Conservation (phyloP, 306 rosid species). For the Cucurbita pepo region DNA sequence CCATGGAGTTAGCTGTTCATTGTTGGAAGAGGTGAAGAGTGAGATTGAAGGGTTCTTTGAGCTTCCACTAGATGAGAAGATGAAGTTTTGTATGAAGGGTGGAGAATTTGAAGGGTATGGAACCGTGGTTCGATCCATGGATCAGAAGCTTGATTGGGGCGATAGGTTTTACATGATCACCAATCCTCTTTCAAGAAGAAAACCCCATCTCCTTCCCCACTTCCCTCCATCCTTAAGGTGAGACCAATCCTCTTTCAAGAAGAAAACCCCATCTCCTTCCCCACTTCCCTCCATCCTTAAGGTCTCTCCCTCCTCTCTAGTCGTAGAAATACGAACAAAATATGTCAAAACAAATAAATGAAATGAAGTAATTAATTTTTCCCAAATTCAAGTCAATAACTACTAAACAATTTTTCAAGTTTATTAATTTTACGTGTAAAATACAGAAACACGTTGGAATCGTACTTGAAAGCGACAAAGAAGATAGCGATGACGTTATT, state of each 20-base stretch:
- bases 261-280: slow-evolving; percentile 55
- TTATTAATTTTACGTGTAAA: too few species aligned
- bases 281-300: slow-evolving; percentile 17
- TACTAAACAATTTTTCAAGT: too few species aligned
- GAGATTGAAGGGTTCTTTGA: slow-evolving; percentile 50
- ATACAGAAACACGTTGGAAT: slow-evolving; percentile 31
- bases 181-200: slow-evolving; percentile 45
- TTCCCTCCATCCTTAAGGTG: slow-evolving; percentile 47
- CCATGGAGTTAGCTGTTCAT: slow-evolving; percentile 44
- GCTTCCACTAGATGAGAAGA: slow-evolving; percentile 51
- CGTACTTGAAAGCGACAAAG: slow-evolving; percentile 25
- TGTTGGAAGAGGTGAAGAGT: slow-evolving; percentile 26
- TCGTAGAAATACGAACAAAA: too few species aligned
- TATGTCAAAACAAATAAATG: too few species aligned
- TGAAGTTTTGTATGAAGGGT: slow-evolving; percentile 23
- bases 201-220: slow-evolving; percentile 40
- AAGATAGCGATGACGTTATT: slow-evolving; percentile 29
- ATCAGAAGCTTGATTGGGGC: slow-evolving; percentile 77
- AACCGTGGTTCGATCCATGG: slow-evolving; percentile 16
- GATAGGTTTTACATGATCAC: slow-evolving; percentile 42
- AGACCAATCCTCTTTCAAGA: slow-evolving; percentile 36
- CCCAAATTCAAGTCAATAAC: too few species aligned
- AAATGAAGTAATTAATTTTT: too few species aligned
- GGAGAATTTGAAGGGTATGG: slow-evolving; percentile 81
- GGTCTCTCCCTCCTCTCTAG: too few species aligned